Percentiles rank a stretch among this genome's conserved stretches.
Evolutionary conservation across 345 rosid species (phyloP).

Genomic region (Eucalyptus erythrocorys): DNA sequence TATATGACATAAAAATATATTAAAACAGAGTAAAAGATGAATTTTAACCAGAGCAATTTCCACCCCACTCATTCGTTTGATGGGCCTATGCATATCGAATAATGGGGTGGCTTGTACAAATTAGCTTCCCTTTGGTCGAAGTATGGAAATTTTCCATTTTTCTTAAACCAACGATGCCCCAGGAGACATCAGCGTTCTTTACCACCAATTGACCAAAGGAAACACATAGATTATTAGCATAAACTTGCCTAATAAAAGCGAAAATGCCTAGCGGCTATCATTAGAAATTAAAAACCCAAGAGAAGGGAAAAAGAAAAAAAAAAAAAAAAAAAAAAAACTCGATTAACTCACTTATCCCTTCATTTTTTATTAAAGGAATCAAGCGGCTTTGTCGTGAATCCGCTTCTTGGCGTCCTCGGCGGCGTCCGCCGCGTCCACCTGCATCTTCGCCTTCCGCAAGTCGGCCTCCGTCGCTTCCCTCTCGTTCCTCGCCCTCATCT

Average conservation of each 20-base stretch:
- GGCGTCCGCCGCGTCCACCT: constrained; percentile 51
- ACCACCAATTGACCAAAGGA: not conserved
- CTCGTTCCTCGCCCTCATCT: constrained; percentile 43
- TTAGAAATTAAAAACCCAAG: not conserved
- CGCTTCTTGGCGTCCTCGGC: constrained; percentile 42
- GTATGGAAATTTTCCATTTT: not conserved
- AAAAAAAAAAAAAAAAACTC: fast-evolving
- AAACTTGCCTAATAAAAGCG: not conserved
- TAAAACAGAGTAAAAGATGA: too few species aligned
- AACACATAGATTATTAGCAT: not conserved
- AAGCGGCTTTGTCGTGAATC: not conserved
- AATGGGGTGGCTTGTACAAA: not conserved
- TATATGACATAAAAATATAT: too few species aligned
- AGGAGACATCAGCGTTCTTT: not conserved
- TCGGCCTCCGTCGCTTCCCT: constrained; percentile 45
- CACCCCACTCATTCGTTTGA: too few species aligned
- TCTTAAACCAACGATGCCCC: not conserved
- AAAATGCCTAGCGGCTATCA: not conserved
- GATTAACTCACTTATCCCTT: not conserved
- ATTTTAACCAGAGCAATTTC: too few species aligned
- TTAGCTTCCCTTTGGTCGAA: not conserved
- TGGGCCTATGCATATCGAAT: not conserved
- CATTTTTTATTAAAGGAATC: not conserved
- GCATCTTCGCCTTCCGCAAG: constrained; percentile 30
- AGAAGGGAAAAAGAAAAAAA: too few species aligned